Evolutionary conservation across 768 basidiomycete genomes (phyloP).

Genomic region (Asterophora lycoperdoides): DNA sequence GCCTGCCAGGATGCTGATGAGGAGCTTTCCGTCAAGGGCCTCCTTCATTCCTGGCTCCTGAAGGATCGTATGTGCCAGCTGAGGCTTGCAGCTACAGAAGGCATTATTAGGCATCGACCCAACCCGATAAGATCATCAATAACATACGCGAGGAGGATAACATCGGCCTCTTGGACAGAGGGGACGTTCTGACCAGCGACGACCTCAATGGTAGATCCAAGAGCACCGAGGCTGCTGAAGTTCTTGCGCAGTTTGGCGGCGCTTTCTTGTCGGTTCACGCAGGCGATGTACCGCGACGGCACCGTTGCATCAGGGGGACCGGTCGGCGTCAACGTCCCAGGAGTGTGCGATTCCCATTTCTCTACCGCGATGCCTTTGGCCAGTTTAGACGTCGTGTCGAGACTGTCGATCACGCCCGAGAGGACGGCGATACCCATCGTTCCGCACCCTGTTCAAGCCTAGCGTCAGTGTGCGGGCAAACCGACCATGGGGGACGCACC

Average conservation of each 20-base stretch:
- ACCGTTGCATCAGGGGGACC: slow-evolving; percentile 59
- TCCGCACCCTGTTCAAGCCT: slow-evolving; percentile 70
- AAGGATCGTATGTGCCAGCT: slow-evolving; percentile 75
- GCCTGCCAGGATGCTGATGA: slow-evolving; percentile 98
- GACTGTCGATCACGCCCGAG: slow-evolving; percentile 85
- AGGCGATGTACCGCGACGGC: slow-evolving; percentile 80
- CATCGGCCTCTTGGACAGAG: slow-evolving; percentile 72
- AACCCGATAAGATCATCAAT: neutral
- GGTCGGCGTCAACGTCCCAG: slow-evolving; percentile 72
- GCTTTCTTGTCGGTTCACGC: slow-evolving; percentile 76
- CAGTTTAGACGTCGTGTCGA: slow-evolving; percentile 43
- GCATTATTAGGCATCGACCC: neutral
- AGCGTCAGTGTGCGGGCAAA: slow-evolving; percentile 13
- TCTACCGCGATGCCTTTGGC: slow-evolving; percentile 14
- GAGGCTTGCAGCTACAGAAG: slow-evolving; percentile 82
- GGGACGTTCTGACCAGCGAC: slow-evolving; percentile 63
- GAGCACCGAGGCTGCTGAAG: slow-evolving; percentile 54
- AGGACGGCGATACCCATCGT: slow-evolving; percentile 97
- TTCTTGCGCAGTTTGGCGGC: slow-evolving; percentile 58
- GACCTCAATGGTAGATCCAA: slow-evolving; percentile 70
- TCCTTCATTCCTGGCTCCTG: slow-evolving; percentile 70
- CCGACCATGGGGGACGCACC: slow-evolving; percentile 37
- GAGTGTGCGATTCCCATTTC: slow-evolving; percentile 47
- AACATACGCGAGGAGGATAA: slow-evolving; percentile 82
- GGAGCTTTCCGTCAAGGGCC: slow-evolving; percentile 82